Percentiles rank a stretch among this genome's conserved stretches.
Evolutionary conservation across 768 basidiomycete genomes (phyloP).

Genomic region (Gymnopilus dilepis): DNA sequence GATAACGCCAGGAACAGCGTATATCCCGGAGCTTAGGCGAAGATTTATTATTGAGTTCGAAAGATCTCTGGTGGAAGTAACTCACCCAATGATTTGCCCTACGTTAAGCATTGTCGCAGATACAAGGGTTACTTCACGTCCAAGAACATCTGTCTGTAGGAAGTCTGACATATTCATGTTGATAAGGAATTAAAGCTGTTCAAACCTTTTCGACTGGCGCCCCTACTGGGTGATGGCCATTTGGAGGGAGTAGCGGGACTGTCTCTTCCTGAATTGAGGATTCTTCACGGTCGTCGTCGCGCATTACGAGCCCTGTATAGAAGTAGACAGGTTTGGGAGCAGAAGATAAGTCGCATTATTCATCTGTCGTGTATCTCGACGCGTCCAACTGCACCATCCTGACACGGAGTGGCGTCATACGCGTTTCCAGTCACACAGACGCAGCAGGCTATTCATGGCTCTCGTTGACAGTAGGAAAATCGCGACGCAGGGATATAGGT

Average conservation of each 20-base stretch:
- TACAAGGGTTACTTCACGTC: constrained; percentile 38
- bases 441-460: not conserved
- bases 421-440: not conserved
- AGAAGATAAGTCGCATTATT: constrained; percentile 1
- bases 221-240: constrained; percentile 9
- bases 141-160: constrained; percentile 34
- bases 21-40: constrained; percentile 38
- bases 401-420: constrained; percentile 17
- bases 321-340: not conserved
- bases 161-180: not conserved
- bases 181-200: not conserved
- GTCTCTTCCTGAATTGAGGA: not conserved
- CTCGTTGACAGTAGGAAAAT: too few species aligned
- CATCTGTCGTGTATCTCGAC: not conserved
- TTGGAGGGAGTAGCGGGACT: not conserved
- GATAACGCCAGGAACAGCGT: constrained; percentile 40
- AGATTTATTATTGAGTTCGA: not conserved
- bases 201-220: constrained; percentile 36
- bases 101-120: constrained; percentile 43
- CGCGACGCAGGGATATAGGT: too few species aligned
- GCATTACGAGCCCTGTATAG: not conserved
- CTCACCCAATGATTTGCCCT: constrained; percentile 40
- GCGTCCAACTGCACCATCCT: constrained; percentile 10
- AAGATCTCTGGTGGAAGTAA: not conserved
- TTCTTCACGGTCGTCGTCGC: not conserved